Evolutionary conservation across 306 rosid genomes (phyloP).

Genomic region (Acacia melanoxylon): DNA sequence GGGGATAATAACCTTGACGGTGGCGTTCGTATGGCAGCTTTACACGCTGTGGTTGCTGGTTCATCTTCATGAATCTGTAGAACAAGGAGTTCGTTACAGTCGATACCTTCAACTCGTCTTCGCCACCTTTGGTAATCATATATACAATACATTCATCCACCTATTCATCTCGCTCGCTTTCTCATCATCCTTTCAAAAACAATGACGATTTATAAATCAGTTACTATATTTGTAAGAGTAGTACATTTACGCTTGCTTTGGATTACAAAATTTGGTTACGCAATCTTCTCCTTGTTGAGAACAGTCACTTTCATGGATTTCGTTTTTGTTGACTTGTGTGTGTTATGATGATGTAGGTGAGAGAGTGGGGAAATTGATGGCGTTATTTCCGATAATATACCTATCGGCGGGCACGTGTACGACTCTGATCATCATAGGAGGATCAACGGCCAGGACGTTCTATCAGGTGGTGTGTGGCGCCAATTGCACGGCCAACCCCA

Average conservation of each 20-base stretch:
- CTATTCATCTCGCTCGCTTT: background rate
- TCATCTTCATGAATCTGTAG: background rate
- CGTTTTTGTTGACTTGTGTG: background rate
- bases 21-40: background rate
- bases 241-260: no score
- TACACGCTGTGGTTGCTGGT: constrained; percentile 5
- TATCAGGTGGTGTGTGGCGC: constrained; percentile 5
- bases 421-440: constrained; percentile 6
- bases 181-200: background rate
- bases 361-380: background rate
- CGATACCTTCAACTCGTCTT: constrained; percentile 5
- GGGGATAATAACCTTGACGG: background rate
- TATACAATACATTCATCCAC: background rate
- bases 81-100: background rate
- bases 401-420: constrained; percentile 6
- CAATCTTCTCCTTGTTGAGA: background rate
- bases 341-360: background rate
- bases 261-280: background rate
- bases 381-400: background rate
- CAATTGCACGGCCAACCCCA: background rate
- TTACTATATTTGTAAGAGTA: no score
- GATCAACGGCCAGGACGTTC: constrained; percentile 16
- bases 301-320: background rate
- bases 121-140: background rate
- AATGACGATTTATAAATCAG: no score